Conservation (phyloP, 306 rosid genomes). For the Gillenia trifoliata region DNA sequence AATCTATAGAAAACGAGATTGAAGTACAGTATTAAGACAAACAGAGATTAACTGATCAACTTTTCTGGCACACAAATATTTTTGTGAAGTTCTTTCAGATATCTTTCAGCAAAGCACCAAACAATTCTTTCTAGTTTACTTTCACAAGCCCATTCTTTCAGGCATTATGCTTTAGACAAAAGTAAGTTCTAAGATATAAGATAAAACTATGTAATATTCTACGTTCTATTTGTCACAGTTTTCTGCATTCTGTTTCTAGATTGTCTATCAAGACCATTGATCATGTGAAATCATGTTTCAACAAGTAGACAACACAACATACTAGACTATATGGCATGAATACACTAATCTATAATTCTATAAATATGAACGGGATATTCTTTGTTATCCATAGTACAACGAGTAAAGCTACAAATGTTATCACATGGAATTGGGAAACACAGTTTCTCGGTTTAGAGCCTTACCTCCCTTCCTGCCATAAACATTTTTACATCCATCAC, state of each 20-base stretch:
- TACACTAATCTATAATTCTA: neutral
- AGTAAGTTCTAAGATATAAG: neutral
- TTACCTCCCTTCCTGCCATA: constrained; percentile 66
- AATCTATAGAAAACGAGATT: constrained; percentile 30
- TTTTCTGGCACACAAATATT: neutral
- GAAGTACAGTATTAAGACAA: neutral
- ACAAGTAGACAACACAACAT: neutral
- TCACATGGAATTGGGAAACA: neutral
- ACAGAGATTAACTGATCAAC: neutral
- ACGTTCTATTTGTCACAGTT: neutral
- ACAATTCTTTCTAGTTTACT: neutral
- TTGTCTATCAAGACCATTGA: neutral
- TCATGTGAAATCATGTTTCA: neutral
- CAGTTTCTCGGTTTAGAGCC: constrained; percentile 3
- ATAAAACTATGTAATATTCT: neutral
- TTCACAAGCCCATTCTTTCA: neutral
- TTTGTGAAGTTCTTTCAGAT: neutral
- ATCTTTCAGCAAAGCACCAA: neutral
- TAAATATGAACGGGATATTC: neutral
- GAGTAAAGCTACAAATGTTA: neutral
- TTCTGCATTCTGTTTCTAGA: neutral
- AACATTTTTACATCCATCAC: constrained; percentile 59
- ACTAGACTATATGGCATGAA: neutral
- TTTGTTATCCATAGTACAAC: neutral
- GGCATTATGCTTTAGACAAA: neutral